These are phyloP conservation scores for Colletotrichum graminicola DNA, from an alignment of 2,329 filamentous ascomycete genomes.

Conservation along the genomic window DNA sequence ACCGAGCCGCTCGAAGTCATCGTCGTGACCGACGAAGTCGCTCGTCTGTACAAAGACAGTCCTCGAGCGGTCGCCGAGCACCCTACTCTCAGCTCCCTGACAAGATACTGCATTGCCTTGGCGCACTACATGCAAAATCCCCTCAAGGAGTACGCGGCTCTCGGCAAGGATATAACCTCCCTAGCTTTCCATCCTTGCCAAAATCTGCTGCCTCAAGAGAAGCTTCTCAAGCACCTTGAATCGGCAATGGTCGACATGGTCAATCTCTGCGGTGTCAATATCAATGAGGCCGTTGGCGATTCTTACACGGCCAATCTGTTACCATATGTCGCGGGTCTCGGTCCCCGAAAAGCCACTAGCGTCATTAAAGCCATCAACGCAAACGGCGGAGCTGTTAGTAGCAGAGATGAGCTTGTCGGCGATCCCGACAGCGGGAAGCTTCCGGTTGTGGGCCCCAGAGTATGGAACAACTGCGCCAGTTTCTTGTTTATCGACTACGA, in stretches of 20 bases:
- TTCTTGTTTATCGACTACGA: constrained; percentile 94
- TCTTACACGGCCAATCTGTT: constrained; percentile 86
- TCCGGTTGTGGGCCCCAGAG: constrained; percentile 86
- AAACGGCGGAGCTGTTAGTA: constrained; percentile 88
- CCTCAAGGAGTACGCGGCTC: constrained; percentile 93
- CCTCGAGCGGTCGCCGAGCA: constrained; percentile 83
- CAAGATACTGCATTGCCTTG: constrained; percentile 89
- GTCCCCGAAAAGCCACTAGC: constrained; percentile 89
- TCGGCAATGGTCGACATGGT: constrained; percentile 99
- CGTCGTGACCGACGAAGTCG: constrained; percentile 95
- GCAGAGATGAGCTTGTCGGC: constrained; percentile 88
- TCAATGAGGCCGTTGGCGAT: constrained; percentile 90
- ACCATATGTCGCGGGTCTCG: constrained; percentile 91
- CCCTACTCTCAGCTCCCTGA: constrained; percentile 81
- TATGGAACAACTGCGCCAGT: constrained; percentile 97
- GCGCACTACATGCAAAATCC: constrained; percentile 95
- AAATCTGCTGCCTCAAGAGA: constrained; percentile 87
- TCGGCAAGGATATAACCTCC: constrained; percentile 89
- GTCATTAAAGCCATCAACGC: constrained; percentile 83
- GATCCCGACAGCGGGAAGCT: constrained; percentile 83
- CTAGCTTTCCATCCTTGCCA: constrained; percentile 92
- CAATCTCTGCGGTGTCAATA: constrained; percentile 94
- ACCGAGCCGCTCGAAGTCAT: constrained; percentile 88
- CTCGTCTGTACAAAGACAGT: constrained; percentile 95
- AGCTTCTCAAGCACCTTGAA: constrained; percentile 87